Conservation (phyloP, 2,329 filamentous ascomycete species). For the Colletotrichum acutatum region DNA sequence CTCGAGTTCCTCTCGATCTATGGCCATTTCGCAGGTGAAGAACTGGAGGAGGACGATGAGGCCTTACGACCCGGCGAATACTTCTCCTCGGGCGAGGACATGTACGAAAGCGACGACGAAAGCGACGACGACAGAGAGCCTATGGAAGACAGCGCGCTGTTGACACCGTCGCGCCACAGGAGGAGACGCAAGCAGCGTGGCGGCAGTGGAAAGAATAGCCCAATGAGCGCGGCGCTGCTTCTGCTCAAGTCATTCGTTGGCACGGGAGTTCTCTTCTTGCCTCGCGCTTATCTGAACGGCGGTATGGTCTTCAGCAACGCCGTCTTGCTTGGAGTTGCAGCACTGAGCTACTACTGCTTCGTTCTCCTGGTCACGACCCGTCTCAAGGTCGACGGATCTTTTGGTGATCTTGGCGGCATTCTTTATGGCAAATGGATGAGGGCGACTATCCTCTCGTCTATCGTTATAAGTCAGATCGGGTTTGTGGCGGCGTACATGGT, state of each 20-base stretch:
- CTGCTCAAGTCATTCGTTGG: conserved; percentile 98
- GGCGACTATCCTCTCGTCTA: conserved; percentile 86
- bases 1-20: conserved; percentile 96
- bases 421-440: conserved; percentile 94
- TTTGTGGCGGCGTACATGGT: conserved; percentile 97
- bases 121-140: conserved; percentile 78
- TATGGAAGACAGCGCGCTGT: conserved; percentile 87
- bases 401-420: conserved; percentile 94
- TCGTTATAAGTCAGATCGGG: conserved; percentile 94
- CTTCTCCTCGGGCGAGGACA: conserved; percentile 79
- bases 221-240: conserved; percentile 82
- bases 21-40: conserved; percentile 96
- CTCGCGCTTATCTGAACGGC: conserved; percentile 92
- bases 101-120: conserved; percentile 51
- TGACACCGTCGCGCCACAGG: conserved; percentile 79
- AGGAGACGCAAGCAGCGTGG: conserved; percentile 81
- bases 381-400: conserved; percentile 89
- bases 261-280: conserved; percentile 93
- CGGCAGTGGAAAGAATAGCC: conserved; percentile 79
- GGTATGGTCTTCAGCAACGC: conserved; percentile 97
- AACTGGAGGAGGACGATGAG: conserved; percentile 96
- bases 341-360: conserved; percentile 96
- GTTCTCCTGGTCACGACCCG: conserved; percentile 91
- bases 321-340: conserved; percentile 86
- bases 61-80: conserved; percentile 88